phyloP scores from a whole-genome alignment of 2,329 filamentous ascomycete species.

The Whalleya microplaca region DNA sequence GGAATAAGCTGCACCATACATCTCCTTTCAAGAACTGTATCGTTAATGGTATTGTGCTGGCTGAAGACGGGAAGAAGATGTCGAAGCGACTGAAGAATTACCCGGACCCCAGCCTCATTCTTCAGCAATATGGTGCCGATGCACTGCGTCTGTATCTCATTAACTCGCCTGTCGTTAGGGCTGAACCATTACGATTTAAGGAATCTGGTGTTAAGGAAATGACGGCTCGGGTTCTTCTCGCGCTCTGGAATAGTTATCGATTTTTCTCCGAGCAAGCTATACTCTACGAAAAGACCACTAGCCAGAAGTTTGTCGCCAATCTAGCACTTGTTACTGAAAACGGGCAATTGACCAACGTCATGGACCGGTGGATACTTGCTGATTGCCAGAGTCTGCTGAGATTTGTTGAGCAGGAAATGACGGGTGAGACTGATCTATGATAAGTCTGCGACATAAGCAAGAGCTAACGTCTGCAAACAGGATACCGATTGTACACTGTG shows the following conservation, averaged over 20 bases:
- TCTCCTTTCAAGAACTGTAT: constrained; percentile 94
- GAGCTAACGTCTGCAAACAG: constrained; percentile 39
- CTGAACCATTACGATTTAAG: constrained; percentile 88
- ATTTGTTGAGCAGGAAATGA: constrained; percentile 94
- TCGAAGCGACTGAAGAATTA: constrained; percentile 97
- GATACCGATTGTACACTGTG: constrained; percentile 85
- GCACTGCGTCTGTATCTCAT: constrained; percentile 94
- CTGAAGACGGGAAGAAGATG: constrained; percentile 98
- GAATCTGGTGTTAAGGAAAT: constrained; percentile 93
- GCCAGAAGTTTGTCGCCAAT: constrained; percentile 77
- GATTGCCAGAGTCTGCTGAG: constrained; percentile 88
- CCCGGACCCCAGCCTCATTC: constrained; percentile 81
- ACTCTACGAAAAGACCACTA: constrained; percentile 83
- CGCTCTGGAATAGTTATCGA: constrained; percentile 95
- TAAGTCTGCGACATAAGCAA: not conserved
- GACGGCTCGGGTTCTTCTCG: constrained; percentile 86
- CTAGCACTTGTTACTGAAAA: constrained; percentile 51
- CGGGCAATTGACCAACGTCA: constrained; percentile 70
- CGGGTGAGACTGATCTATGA: constrained; percentile 52
- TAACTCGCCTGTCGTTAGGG: constrained; percentile 92
- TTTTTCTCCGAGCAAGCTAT: constrained; percentile 91
- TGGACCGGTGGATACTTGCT: constrained; percentile 95
- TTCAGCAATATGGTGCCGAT: constrained; percentile 88
- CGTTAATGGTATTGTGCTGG: constrained; percentile 93
- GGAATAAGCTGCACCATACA: constrained; percentile 82